Conservation (phyloP, 2,329 filamentous ascomycete species). For the Neonectria ditissima region DNA sequence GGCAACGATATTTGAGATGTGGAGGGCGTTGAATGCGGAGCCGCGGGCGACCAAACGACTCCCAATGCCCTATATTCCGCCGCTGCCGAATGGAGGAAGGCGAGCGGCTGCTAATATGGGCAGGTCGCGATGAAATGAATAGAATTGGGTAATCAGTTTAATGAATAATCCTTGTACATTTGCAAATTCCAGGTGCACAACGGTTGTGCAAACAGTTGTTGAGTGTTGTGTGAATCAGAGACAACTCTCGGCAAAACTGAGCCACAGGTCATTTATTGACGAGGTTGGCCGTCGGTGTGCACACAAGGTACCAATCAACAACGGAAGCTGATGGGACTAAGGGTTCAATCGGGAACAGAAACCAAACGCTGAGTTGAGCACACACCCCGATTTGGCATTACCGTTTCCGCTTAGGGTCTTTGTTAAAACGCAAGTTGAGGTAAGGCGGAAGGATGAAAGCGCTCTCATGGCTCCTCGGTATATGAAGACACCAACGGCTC, state of each 20-base stretch:
- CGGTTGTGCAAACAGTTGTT: not conserved
- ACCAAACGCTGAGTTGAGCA: not conserved
- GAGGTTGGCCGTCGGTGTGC: not conserved
- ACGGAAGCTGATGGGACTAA: not conserved
- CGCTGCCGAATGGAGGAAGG: constrained; percentile 48
- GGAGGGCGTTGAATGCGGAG: constrained; percentile 74
- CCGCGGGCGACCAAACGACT: constrained; percentile 59
- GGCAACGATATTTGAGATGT: constrained; percentile 86
- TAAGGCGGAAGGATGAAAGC: not conserved
- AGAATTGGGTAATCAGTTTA: constrained; percentile 23
- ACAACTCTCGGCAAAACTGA: not conserved
- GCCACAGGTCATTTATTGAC: not conserved
- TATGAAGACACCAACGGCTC: not conserved
- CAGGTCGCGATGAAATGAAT: constrained; percentile 40
- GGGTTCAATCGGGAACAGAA: not conserved
- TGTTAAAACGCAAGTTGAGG: not conserved
- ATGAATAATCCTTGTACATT: constrained; percentile 16
- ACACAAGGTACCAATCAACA: not conserved
- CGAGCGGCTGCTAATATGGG: constrained; percentile 46
- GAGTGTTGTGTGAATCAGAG: not conserved
- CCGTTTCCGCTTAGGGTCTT: not conserved
- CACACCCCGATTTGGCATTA: not conserved
- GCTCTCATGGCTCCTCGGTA: not conserved
- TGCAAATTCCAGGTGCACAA: not conserved
- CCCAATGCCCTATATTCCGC: constrained; percentile 50